phyloP scores from a whole-genome alignment of 2,329 filamentous ascomycete genomes.

The Calonectria montana region DNA sequence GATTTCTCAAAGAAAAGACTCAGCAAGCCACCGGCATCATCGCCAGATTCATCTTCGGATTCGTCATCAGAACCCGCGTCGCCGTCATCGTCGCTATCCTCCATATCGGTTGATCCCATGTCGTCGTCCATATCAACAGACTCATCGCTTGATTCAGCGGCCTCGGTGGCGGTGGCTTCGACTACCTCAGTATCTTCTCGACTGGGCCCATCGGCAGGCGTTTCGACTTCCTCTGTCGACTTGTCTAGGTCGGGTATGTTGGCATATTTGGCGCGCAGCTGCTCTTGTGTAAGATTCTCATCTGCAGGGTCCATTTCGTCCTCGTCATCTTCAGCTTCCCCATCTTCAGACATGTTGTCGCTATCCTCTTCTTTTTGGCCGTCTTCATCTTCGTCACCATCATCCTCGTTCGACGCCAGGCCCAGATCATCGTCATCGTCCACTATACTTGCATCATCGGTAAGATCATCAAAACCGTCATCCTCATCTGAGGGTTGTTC shows the following conservation, averaged over 20 bases:
- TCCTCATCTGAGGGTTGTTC: slow-evolving; percentile 60
- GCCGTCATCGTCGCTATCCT: slow-evolving; percentile 53
- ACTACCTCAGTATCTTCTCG: slow-evolving; percentile 38
- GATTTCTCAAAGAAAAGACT: slow-evolving; percentile 70
- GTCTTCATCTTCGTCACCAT: slow-evolving; percentile 54
- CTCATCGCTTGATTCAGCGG: slow-evolving; percentile 68
- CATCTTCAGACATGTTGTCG: slow-evolving; percentile 70
- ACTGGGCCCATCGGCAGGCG: slow-evolving; percentile 32
- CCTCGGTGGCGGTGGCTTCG: slow-evolving; percentile 38
- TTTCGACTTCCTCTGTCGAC: slow-evolving; percentile 41
- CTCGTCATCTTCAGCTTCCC: slow-evolving; percentile 71
- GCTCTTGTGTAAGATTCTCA: slow-evolving; percentile 75
- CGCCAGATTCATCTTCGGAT: slow-evolving; percentile 56
- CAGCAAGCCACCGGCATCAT: slow-evolving; percentile 60
- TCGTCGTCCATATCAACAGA: slow-evolving; percentile 78
- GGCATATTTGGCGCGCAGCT: slow-evolving; percentile 76
- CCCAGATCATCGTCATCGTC: slow-evolving; percentile 49
- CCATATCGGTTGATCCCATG: slow-evolving; percentile 67
- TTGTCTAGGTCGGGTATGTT: slow-evolving; percentile 65
- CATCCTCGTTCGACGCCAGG: slow-evolving; percentile 51
- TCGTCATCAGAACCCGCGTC: slow-evolving; percentile 56
- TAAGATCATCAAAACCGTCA: slow-evolving; percentile 59
- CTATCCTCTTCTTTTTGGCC: slow-evolving; percentile 57
- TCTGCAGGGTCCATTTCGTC: slow-evolving; percentile 66
- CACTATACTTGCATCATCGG: slow-evolving; percentile 56